Evolutionary conservation across 208 protist genomes (phyloP).

Genomic region (Angomonas deanei): DNA sequence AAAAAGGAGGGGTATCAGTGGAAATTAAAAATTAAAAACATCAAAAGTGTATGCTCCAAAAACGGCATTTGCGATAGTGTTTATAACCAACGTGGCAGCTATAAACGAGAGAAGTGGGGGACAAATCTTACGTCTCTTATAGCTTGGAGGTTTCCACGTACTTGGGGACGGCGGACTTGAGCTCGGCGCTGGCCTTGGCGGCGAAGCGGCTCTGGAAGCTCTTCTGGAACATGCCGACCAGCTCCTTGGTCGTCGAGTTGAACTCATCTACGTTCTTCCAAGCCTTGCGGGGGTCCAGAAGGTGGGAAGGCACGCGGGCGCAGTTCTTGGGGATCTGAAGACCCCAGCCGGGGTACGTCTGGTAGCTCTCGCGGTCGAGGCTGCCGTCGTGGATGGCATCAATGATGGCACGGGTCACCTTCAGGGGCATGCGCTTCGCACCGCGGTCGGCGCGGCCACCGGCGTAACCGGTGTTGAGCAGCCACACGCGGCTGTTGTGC

Average conservation of each 20-base stretch:
- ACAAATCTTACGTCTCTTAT: slow-evolving; percentile 15
- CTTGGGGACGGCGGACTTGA: slow-evolving; percentile 81
- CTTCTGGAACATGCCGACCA: slow-evolving; percentile 88
- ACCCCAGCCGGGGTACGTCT: slow-evolving; percentile 81
- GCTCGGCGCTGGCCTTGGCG: slow-evolving; percentile 62
- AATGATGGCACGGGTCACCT: slow-evolving; percentile 93
- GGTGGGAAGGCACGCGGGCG: slow-evolving; percentile 67
- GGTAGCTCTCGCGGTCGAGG: slow-evolving; percentile 70
- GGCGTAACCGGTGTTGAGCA: slow-evolving; percentile 95
- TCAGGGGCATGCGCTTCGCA: slow-evolving; percentile 86
- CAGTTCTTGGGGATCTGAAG: slow-evolving; percentile 82
- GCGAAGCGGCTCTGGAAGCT: slow-evolving; percentile 91
- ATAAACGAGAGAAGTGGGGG: neutral
- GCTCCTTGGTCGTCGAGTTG: slow-evolving; percentile 69
- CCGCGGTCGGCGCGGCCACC: slow-evolving; percentile 83
- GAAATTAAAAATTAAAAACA: slow-evolving; percentile 2
- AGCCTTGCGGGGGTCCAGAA: slow-evolving; percentile 88
- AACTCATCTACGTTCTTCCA: slow-evolving; percentile 89
- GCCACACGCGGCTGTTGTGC: slow-evolving; percentile 82
- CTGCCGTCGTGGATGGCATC: slow-evolving; percentile 94
- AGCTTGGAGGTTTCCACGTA: slow-evolving; percentile 42
- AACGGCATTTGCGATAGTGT: too few relatives aligned
- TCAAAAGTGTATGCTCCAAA: neutral
- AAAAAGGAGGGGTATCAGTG: neutral
- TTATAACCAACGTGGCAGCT: too few relatives aligned